These are phyloP conservation scores for Boletus reticulatus DNA, from an alignment of 768 basidiomycete genomes.

Conservation along the genomic window DNA sequence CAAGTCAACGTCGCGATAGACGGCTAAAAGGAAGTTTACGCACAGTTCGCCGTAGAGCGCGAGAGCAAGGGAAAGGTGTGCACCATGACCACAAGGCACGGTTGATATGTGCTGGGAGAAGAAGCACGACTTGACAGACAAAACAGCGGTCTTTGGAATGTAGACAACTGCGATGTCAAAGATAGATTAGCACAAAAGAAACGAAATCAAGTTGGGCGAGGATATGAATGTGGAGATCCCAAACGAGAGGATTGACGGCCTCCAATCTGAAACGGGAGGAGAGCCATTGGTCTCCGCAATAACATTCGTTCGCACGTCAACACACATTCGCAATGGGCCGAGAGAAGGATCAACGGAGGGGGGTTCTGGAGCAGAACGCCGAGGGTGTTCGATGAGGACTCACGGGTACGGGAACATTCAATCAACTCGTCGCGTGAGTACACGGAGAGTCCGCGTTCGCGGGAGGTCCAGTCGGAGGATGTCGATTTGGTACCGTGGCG, in stretches of 20 bases:
- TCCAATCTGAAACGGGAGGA: neutral
- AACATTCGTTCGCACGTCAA: neutral
- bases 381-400: constrained; percentile 18
- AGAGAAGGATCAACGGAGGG: neutral
- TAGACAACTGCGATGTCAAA: constrained; percentile 47
- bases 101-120: constrained; percentile 43
- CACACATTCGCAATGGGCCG: neutral
- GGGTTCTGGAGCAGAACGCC: constrained; percentile 4
- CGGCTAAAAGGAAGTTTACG: constrained; percentile 23
- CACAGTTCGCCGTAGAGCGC: constrained; percentile 68
- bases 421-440: constrained; percentile 23
- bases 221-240: neutral
- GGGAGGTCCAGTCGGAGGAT: constrained; percentile 7
- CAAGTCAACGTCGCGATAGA: constrained; percentile 7
- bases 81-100: constrained; percentile 53
- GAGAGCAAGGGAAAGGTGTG: constrained; percentile 58
- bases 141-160: constrained; percentile 60
- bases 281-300: neutral
- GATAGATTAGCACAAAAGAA: constrained; percentile 7
- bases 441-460: constrained; percentile 21
- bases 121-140: constrained; percentile 59
- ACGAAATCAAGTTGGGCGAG: neutral
- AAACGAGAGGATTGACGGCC: neutral
- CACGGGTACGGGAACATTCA: constrained; percentile 24
- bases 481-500: neutral